phyloP scores from a whole-genome alignment of 2,329 filamentous ascomycete species.

The Chaetothyriales sp. region DNA sequence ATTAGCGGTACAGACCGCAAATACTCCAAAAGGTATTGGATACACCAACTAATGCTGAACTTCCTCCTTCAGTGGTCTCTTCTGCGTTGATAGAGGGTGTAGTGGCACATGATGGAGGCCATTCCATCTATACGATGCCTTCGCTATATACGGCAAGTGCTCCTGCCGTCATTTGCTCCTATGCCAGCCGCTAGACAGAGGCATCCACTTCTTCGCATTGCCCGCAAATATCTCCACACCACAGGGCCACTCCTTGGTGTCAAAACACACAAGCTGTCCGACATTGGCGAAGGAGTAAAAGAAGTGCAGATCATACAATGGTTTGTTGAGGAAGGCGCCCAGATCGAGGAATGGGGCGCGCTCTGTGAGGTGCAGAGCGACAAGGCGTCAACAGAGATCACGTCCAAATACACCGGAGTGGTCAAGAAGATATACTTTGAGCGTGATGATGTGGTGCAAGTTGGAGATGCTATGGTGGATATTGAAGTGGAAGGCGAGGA shows the following conservation, averaged over 20 bases:
- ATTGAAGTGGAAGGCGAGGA: slow-evolving; percentile 17
- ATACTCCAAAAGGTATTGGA: not conserved
- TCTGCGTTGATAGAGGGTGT: not conserved
- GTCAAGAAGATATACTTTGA: slow-evolving; percentile 96
- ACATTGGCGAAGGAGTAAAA: slow-evolving; percentile 60
- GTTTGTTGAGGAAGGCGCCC: slow-evolving; percentile 93
- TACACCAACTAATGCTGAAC: no score
- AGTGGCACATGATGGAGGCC: not conserved
- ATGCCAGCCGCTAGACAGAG: not conserved
- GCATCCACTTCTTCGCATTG: slow-evolving; percentile 8
- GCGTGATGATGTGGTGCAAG: slow-evolving; percentile 88
- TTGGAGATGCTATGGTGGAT: slow-evolving; percentile 40
- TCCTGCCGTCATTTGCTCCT: not conserved
- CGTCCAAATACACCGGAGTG: slow-evolving; percentile 84
- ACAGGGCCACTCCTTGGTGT: slow-evolving; percentile 8
- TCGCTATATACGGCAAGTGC: not conserved
- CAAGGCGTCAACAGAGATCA: slow-evolving; percentile 82
- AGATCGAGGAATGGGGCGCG: slow-evolving; percentile 94
- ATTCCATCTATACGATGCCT: not conserved
- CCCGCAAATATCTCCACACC: slow-evolving; percentile 11
- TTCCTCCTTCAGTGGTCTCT: not conserved
- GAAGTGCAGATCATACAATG: slow-evolving; percentile 99
- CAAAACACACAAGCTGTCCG: slow-evolving; percentile 15
- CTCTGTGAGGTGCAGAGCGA: slow-evolving; percentile 97
- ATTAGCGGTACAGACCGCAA: not conserved